These are phyloP conservation scores for Meripilus lineatus DNA, from an alignment of 1,284 basidiomycete species.

Conservation along the genomic window DNA sequence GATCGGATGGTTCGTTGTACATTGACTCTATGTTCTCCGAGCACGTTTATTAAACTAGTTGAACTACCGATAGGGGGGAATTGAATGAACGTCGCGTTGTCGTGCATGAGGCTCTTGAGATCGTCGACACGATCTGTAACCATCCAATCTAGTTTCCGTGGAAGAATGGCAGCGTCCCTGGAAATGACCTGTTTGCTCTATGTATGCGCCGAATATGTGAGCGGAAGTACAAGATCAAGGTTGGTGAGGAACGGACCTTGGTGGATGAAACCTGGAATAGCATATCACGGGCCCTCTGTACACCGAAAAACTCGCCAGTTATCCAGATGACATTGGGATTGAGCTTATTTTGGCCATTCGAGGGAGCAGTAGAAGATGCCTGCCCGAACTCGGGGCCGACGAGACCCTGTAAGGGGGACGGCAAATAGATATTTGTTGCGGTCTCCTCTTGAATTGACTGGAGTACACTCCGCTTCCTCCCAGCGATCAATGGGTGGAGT, in stretches of 20 bases:
- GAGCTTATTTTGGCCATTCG: slow-evolving; percentile 17
- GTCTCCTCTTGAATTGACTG: slow-evolving; percentile 98
- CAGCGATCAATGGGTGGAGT: slow-evolving; percentile 88
- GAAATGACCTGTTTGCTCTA: slow-evolving; percentile 91
- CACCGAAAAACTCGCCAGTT: slow-evolving; percentile 96
- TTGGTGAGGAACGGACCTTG: slow-evolving; percentile 58
- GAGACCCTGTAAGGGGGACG: slow-evolving; percentile 86
- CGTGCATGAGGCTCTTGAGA: slow-evolving; percentile 87
- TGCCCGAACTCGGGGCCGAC: slow-evolving; percentile 54
- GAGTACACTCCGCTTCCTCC: slow-evolving; percentile 82
- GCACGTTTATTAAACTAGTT: slow-evolving; percentile 89
- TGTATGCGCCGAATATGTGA: slow-evolving; percentile 11
- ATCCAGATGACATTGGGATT: slow-evolving; percentile 85
- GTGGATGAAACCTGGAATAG: slow-evolving; percentile 81
- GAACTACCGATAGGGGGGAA: slow-evolving; percentile 90
- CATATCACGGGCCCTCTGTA: slow-evolving; percentile 95
- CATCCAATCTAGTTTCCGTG: slow-evolving; percentile 98
- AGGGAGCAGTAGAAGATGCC: slow-evolving; percentile 18
- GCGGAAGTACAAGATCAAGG: not conserved
- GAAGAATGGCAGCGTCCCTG: slow-evolving; percentile 89
- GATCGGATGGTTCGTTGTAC: slow-evolving; percentile 94
- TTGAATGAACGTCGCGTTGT: slow-evolving; percentile 95
- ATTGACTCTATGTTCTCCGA: slow-evolving; percentile 91
- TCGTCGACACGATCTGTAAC: slow-evolving; percentile 91
- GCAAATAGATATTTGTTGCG: slow-evolving; percentile 94